A percentile compares a stretch with the other conserved stretches of the same genome.
Conservation (phyloP, 805 yeast species). For the Pichia scutulata region DNA sequence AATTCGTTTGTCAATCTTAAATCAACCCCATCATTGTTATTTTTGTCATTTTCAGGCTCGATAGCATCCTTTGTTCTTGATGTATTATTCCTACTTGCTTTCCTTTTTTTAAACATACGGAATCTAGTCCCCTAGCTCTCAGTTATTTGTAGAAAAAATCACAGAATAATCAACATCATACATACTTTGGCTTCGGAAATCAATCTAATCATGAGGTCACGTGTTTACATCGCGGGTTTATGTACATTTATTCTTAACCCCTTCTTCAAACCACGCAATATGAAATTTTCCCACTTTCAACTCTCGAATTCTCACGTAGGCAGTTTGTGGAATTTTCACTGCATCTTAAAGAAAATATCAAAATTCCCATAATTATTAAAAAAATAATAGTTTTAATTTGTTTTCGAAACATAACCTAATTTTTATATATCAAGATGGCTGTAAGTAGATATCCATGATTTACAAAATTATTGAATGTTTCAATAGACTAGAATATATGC, state of each 20-base stretch:
- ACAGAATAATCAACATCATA: too few species aligned
- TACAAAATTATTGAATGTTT: background rate
- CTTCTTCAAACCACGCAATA: background rate
- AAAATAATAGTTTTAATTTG: background rate
- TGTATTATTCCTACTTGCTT: constrained; percentile 10
- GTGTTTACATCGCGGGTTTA: background rate
- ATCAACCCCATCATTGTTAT: background rate
- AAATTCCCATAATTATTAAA: too few species aligned
- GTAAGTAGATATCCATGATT: constrained; percentile 15
- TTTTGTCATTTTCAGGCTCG: background rate
- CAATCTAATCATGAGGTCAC: background rate
- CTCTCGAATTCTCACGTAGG: background rate
- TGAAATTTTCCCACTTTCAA: background rate
- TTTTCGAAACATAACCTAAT: constrained; percentile 3
- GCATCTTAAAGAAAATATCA: background rate
- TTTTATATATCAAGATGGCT: constrained; percentile 20
- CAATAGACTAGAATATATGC: background rate
- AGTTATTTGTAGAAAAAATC: too few species aligned
- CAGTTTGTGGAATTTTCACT: background rate
- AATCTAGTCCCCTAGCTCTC: too few species aligned
- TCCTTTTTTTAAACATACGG: constrained; percentile 35
- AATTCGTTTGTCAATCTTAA: background rate
- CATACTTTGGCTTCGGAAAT: too few species aligned
- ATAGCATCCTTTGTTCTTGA: background rate
- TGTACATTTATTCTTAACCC: background rate